These are phyloP conservation scores for Paraphysoderma sedebokerense DNA, from an alignment of 371 early-diverging fungal genomes.

Conservation along the genomic window DNA sequence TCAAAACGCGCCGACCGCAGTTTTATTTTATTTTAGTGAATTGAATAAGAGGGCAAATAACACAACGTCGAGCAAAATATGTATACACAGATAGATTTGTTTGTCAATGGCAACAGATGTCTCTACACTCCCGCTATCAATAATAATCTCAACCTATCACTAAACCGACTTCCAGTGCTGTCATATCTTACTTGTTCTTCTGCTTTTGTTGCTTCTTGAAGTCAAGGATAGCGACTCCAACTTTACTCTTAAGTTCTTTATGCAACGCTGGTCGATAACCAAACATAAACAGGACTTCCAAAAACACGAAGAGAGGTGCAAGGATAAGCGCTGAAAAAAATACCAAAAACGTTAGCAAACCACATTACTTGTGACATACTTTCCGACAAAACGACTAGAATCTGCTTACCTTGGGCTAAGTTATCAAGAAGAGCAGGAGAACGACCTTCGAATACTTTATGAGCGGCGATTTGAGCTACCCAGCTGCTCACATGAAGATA, in stretches of 20 bases:
- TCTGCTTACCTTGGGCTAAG: conserved; percentile 42
- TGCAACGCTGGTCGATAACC: conserved; percentile 65
- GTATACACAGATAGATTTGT: too few relatives aligned
- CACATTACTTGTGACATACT: not conserved
- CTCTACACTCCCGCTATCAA: too few relatives aligned
- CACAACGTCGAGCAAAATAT: too few relatives aligned
- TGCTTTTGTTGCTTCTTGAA: too few relatives aligned
- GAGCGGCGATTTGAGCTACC: conserved; percentile 80
- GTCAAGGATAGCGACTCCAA: conserved; percentile 27
- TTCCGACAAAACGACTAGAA: not conserved
- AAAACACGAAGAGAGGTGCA: conserved; percentile 86
- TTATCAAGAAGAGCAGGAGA: conserved; percentile 79
- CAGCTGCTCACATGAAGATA: conserved; percentile 50
- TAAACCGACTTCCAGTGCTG: too few relatives aligned
- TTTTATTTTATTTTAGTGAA: too few relatives aligned
- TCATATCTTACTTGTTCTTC: too few relatives aligned
- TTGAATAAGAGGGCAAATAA: too few relatives aligned
- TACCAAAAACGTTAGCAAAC: too few relatives aligned
- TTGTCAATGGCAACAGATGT: too few relatives aligned
- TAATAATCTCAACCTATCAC: too few relatives aligned
- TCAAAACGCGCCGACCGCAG: too few relatives aligned
- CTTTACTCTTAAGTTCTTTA: conserved; percentile 35
- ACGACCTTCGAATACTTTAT: conserved; percentile 69
- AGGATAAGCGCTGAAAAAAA: conserved; percentile 48
- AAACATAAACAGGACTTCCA: conserved; percentile 66